These are phyloP conservation scores for Austroboletus rostrupii DNA, from an alignment of 1,284 basidiomycete species.

Conservation along the genomic window DNA sequence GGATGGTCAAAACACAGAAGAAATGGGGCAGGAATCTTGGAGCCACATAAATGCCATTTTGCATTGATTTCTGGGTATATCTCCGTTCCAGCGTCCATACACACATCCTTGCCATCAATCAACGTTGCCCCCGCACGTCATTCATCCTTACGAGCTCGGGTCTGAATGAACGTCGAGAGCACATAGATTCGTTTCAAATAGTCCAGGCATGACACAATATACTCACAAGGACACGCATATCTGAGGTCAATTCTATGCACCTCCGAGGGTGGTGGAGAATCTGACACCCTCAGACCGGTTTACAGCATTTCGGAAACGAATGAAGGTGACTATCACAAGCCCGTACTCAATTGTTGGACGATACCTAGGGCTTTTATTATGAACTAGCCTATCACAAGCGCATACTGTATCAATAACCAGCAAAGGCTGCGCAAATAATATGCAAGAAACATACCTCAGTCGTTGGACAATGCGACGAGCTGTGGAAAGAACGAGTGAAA, in stretches of 20 bases:
- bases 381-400: too few relatives aligned
- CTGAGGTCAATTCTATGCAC: neutral
- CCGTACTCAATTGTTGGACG: too few relatives aligned
- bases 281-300: neutral
- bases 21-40: conserved; percentile 25
- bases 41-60: conserved; percentile 34
- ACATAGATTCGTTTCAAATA: conserved; percentile 17
- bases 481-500: too few relatives aligned
- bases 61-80: conserved; percentile 26
- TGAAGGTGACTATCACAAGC: too few relatives aligned
- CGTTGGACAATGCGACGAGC: too few relatives aligned
- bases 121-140: conserved; percentile 25
- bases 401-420: too few relatives aligned
- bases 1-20: too few relatives aligned
- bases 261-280: neutral
- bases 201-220: conserved; percentile 11
- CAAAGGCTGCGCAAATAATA: too few relatives aligned
- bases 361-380: too few relatives aligned
- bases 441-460: too few relatives aligned
- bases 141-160: conserved; percentile 27
- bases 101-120: conserved; percentile 19
- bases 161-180: conserved; percentile 25
- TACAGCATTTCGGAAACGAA: conserved; percentile 15
- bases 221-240: conserved; percentile 15
- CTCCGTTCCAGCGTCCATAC: conserved; percentile 26